Evolutionary conservation across 345 rosid genomes (phyloP), one percentile per base, ranked within the genome.

Genomic region (Ailanthus altissimus): DNA sequence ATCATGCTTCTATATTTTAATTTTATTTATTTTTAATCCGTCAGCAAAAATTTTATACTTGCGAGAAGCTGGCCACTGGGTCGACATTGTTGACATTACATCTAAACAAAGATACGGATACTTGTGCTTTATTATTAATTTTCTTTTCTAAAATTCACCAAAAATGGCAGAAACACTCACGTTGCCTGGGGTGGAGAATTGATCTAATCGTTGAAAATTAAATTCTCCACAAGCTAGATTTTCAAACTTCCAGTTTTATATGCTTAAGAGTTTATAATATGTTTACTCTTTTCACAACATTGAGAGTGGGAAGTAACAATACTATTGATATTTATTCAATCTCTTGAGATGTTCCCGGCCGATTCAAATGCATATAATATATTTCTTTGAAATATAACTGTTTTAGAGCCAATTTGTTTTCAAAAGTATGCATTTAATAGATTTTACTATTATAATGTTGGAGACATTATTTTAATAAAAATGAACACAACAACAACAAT

Each of bases 81-180:
- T 9, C 72, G 9, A 67, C 56, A 58, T 45, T 60, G 76, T 73
- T 73, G 76, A 73, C 57, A 45, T 59, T 43, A 9, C 23, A 53
- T 23, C 32, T 12, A 38, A 40, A 54, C 6, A 18, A 56, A 54
- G 49, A 15, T 42, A 21, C 32, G 38, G 49, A 15, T 42, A 21
- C 32, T 13, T 71, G 59, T 36, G 50, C 63, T 6, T 20, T 51
- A n/a, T n/a, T 18, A 46, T 58, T 23, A 23, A 12, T 38, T 9
- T 42, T 36, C 43, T 70, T 28, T 32, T 5, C 25, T 12, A n/a
- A 54, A 38, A 71, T 56, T 71, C 38, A 40, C 26, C 28, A 40
- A 15, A 50, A 50, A 18, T 18, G 50, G 8, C 13, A 69, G 23
- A 69, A 50, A 53, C 16, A 53, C 25, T n/a, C n/a, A 50, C 58